Conservation (phyloP, 2,329 filamentous ascomycete genomes). For the Apiospora koreana region DNA sequence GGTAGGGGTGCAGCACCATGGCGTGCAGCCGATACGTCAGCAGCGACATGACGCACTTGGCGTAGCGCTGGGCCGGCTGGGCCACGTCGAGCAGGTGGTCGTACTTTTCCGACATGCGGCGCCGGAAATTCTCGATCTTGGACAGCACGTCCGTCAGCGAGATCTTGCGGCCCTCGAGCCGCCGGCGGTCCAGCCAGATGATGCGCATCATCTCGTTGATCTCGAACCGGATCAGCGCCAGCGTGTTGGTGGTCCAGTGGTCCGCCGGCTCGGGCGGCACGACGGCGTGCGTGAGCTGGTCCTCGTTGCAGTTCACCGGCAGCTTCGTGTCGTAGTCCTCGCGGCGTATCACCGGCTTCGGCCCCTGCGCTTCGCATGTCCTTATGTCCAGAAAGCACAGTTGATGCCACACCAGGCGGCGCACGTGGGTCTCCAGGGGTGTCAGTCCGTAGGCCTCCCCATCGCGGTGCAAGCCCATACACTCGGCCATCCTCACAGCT, state of each 20-base stretch:
- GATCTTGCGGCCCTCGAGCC: constrained; percentile 61
- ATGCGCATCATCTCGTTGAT: constrained; percentile 71
- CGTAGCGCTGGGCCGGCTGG: constrained; percentile 63
- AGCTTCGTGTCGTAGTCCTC: constrained; percentile 76
- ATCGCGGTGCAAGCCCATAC: constrained; percentile 75
- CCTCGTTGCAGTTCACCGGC: constrained; percentile 70
- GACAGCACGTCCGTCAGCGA: constrained; percentile 64
- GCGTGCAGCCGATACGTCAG: constrained; percentile 64
- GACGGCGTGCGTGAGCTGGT: constrained; percentile 51
- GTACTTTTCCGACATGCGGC: constrained; percentile 66
- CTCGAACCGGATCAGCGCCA: constrained; percentile 70
- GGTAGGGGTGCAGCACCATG: constrained; percentile 69
- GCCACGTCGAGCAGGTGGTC: constrained; percentile 60
- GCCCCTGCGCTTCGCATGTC: constrained; percentile 74
- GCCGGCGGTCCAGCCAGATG: constrained; percentile 69
- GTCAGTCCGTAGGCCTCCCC: constrained; percentile 66
- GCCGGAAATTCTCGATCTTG: constrained; percentile 69
- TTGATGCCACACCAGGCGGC: constrained; percentile 75
- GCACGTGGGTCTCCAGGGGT: constrained; percentile 69
- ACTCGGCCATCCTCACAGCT: constrained; percentile 73
- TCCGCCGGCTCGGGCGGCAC: constrained; percentile 47
- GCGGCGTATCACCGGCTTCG: constrained; percentile 68
- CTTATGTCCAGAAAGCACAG: constrained; percentile 75
- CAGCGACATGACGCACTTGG: constrained; percentile 65
- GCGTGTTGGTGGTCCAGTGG: constrained; percentile 68